phyloP scores from a whole-genome alignment of 257 asterid genomes.

The Euphrasia confusa region DNA sequence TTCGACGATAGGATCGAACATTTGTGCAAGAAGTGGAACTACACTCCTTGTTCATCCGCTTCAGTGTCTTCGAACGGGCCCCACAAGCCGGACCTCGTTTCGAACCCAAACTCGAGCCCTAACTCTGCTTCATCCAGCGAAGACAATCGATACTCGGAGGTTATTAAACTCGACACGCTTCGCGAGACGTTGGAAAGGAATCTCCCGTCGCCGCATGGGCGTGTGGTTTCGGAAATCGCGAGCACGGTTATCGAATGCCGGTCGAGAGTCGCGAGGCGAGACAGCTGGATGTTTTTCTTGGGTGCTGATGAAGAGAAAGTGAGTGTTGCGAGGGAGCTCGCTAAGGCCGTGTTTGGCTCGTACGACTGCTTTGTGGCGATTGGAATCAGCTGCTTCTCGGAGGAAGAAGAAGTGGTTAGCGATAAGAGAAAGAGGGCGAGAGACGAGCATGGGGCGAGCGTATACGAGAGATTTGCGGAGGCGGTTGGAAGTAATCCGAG shows the following conservation, averaged over 20 bases:
- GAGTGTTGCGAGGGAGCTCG: constrained; percentile 58
- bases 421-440: constrained; percentile 50
- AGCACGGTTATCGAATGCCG: constrained; percentile 57
- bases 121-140: constrained; percentile 96
- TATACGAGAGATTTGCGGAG: constrained; percentile 54
- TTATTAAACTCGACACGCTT: constrained; percentile 40
- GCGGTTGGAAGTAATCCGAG: constrained; percentile 57
- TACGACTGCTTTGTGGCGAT: constrained; percentile 38
- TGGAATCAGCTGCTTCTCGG: constrained; percentile 44
- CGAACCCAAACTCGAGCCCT: constrained; percentile 93
- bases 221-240: constrained; percentile 43
- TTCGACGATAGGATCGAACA: constrained; percentile 43
- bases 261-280: constrained; percentile 42
- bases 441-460: constrained; percentile 48
- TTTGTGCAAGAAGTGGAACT: constrained; percentile 88
- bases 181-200: constrained; percentile 48
- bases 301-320: constrained; percentile 61
- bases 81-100: constrained; percentile 60
- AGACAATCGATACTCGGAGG: constrained; percentile 55
- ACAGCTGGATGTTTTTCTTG: constrained; percentile 59
- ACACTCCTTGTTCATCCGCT: constrained; percentile 68
- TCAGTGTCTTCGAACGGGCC: neutral
- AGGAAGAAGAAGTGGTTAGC: constrained; percentile 43
- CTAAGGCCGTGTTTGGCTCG: constrained; percentile 52
- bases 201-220: constrained; percentile 64